Base-by-base conservation (phyloP, 139 green algal genomes). In the Asterochloris sp. region DNA sequence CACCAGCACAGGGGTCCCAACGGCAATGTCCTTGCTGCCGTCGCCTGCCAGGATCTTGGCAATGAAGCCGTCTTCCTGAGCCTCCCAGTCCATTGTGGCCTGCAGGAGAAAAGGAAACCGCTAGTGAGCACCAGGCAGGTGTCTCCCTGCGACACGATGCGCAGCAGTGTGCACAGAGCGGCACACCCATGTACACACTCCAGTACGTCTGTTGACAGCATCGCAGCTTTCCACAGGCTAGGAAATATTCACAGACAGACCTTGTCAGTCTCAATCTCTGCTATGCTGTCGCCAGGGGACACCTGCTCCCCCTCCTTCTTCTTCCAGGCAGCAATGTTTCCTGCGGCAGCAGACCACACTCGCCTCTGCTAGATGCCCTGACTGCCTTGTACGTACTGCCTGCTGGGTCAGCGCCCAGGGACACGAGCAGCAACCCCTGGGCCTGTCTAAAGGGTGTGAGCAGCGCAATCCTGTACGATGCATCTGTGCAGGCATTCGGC, bases 191-290 rank as follows among this genome's bases (percentile, higher is more conserved):
- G 17, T 21, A 16, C 24, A 66, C 74, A 78, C 19, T 13, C 64
- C n/a, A 12, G 10, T 62, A 64, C 28, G 66, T 67, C 4, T 1
- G 64, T 17, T 78, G 9, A 24, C 2, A 16, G 13, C 54, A 69
- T 6, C 15, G 11, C 19, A 47, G 11, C 17, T 69, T 2, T 54
- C 38, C 38, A 54, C 38, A 54, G 38, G 38, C 6, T 54, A 2
- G 38, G 38, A 2, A 6, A 54, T 54, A 61, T 77, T 17, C 24
- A 60, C 15, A 12, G 11, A 29, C 29, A 21, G 38, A 84, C 92
- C 88, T 97, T 99, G 86, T 99, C 97, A 11, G 96, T 99, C 86
- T 99, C 95, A 24, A 99, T 86, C 78, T 98, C 93, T 11, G 93
- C 94, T 9, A 98, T 80, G 19, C 95, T 85, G 86, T 95, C 92